Base-by-base conservation (phyloP, 139 green algal genomes). In the Mesotaenium endlicherianum region DNA sequence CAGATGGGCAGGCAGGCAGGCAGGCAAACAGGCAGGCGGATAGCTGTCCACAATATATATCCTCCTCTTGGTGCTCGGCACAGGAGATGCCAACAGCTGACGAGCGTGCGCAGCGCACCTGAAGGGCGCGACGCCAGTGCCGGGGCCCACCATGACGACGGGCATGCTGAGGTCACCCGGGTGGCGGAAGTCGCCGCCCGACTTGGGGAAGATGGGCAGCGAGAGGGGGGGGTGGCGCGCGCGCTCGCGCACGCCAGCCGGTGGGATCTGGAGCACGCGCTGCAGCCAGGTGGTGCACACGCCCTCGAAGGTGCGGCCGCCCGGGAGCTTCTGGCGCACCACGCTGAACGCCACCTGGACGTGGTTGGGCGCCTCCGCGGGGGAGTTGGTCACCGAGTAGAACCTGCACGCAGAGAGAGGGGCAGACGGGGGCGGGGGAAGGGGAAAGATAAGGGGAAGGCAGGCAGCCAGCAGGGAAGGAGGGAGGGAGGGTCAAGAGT, bases 101-200 rank as follows among this genome's bases (percentile, higher is more conserved):
- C n/a, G n/a, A n/a, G n/a, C n/a, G n/a, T n/a, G n/a, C n/a, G n/a
- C n/a, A n/a, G n/a, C n/a, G n/a, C n/a, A n/a, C 36, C 85, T 43
- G 67, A 88, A 88, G 34, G 94, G 94, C 3, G 92, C 91, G 44
- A 97, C 93, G 0, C 94, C 94, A 0, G 94, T 97, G 64, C 94
- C 94, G 0, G 94, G 94, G 1, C 94, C 94, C 8, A 98, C 92
- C 93, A 98, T 95, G 58, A 98, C 84, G 53, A 94, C 57, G 0
- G 94, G 94, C 5, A 68, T 80, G 16, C 76, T 71, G 36, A 94
- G 75, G 75, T 90, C 87, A 2, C 75, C 31, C 0, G 94, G 94
- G 4, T 84, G 89, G 39, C 76, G 55, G 85, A 97, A 97, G 45
- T 81, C 71, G 16, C 74, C 90, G 0, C 88, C 87, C 8, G 42